phyloP scores from a whole-genome alignment of 306 rosid species.

The Mimosa bimucronata region DNA sequence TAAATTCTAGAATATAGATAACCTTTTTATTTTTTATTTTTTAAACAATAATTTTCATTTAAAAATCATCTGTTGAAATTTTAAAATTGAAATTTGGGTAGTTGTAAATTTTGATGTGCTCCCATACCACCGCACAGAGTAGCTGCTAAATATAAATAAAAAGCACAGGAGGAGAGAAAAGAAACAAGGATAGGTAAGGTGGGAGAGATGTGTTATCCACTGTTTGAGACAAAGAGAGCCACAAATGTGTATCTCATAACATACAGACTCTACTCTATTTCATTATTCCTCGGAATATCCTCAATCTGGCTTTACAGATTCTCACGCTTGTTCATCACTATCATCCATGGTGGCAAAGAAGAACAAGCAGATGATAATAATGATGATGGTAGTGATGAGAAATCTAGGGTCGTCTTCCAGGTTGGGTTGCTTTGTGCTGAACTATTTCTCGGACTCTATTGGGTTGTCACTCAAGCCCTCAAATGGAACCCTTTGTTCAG shows the following conservation, averaged over 20 bases:
- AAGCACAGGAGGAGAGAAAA: no score
- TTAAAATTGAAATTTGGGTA: no score
- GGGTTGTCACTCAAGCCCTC: constrained; percentile 68
- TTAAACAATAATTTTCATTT: no score
- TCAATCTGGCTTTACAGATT: constrained; percentile 69
- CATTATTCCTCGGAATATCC: constrained; percentile 60
- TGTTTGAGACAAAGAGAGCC: constrained; percentile 62
- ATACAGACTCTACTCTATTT: constrained; percentile 49
- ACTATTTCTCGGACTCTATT: constrained; percentile 77
- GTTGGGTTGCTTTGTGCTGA: constrained; percentile 68
- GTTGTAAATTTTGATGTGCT: no score
- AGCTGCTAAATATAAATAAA: no score
- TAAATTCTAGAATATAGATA: no score
- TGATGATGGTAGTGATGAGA: not conserved
- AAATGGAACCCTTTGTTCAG: constrained; percentile 68
- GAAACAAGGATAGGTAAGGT: not conserved
- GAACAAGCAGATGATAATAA: not conserved
- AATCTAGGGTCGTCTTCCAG: constrained; percentile 47
- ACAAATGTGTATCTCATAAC: constrained; percentile 43
- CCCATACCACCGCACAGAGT: no score
- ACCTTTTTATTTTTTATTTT: no score
- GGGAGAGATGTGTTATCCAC: constrained; percentile 16
- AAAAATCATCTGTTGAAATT: no score
- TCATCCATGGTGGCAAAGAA: not conserved
- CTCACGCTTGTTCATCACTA: constrained; percentile 28